These are phyloP conservation scores for Gynostemma pentaphyllum DNA, from an alignment of 306 rosid species.

Conservation along the genomic window DNA sequence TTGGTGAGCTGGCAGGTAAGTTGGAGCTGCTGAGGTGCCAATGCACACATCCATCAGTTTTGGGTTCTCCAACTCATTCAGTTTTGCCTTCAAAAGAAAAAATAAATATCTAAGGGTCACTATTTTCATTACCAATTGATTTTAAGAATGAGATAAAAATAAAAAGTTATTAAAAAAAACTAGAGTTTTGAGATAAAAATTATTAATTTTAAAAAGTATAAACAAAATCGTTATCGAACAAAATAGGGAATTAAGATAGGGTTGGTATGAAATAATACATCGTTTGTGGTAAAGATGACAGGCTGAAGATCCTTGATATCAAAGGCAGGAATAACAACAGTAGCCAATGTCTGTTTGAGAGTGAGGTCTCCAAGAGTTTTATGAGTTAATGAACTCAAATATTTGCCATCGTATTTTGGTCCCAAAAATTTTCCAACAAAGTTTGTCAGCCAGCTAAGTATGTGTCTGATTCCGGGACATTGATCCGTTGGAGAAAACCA, in stretches of 20 bases:
- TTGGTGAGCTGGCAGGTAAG: neutral
- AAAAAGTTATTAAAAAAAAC: conserved; percentile 17
- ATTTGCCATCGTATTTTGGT: neutral
- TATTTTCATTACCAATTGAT: no score
- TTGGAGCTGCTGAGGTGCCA: neutral
- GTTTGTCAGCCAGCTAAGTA: neutral
- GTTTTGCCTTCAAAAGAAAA: neutral
- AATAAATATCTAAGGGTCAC: no score
- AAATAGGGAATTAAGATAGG: neutral
- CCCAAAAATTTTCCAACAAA: neutral
- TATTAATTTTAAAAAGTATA: conserved; percentile 22
- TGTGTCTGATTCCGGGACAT: neutral
- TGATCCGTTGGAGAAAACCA: no score
- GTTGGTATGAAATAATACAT: no score
- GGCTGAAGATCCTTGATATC: conserved; percentile 30
- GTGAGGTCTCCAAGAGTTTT: neutral
- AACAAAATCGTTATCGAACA: no score
- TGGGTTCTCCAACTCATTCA: neutral
- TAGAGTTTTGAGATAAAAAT: conserved; percentile 1
- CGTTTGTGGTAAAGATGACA: neutral
- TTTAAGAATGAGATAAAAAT: no score
- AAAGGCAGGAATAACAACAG: conserved; percentile 8
- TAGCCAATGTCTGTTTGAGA: neutral
- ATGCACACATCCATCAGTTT: neutral
- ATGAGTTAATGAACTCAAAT: neutral